Evolutionary conservation across 2,329 filamentous ascomycete species (phyloP).

Genomic region (Aaosphaeria pasadenensis): DNA sequence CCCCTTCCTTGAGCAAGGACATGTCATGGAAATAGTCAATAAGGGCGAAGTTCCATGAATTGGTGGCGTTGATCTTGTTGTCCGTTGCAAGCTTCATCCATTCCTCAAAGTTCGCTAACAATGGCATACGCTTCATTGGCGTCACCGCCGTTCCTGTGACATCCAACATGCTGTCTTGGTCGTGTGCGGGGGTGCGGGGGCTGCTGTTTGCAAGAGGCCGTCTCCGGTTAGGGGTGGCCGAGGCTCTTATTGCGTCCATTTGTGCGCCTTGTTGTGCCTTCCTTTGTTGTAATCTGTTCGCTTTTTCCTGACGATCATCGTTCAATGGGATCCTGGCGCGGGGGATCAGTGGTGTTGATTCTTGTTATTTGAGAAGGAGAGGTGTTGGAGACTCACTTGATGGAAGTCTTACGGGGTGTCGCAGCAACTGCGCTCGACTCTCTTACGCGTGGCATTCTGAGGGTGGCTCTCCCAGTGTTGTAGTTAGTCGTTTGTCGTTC

Average conservation of each 20-base stretch:
- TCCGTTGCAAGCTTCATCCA: constrained; percentile 99
- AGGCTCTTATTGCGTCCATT: constrained; percentile 85
- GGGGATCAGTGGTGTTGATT: constrained; percentile 3
- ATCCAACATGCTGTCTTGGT: constrained; percentile 52
- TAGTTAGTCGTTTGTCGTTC: constrained; percentile 11
- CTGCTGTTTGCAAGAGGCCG: constrained; percentile 52
- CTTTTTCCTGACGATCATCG: constrained; percentile 91
- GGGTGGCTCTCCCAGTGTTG: constrained; percentile 2
- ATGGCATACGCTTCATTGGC: constrained; percentile 89
- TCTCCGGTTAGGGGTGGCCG: constrained; percentile 70
- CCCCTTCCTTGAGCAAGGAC: constrained; percentile 92
- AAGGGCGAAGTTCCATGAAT: constrained; percentile 99
- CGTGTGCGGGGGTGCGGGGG: constrained; percentile 48
- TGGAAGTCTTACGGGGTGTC: constrained; percentile 48
- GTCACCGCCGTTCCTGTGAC: constrained; percentile 77
- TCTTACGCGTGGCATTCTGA: constrained; percentile 55
- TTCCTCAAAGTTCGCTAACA: constrained; percentile 97
- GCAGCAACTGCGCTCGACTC: constrained; percentile 43
- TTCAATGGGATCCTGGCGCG: constrained; percentile 82
- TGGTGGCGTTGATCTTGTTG: constrained; percentile 92
- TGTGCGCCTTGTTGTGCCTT: constrained; percentile 87
- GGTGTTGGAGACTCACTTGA: constrained; percentile 17
- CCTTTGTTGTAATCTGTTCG: constrained; percentile 79
- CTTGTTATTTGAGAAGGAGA: too few relatives aligned
- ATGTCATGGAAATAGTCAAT: constrained; percentile 99